A percentile compares a stretch with the other conserved stretches of the same genome.
These are phyloP conservation scores for Fusarium heterosporum DNA, from an alignment of 2,329 filamentous ascomycete species.

Conservation along the genomic window DNA sequence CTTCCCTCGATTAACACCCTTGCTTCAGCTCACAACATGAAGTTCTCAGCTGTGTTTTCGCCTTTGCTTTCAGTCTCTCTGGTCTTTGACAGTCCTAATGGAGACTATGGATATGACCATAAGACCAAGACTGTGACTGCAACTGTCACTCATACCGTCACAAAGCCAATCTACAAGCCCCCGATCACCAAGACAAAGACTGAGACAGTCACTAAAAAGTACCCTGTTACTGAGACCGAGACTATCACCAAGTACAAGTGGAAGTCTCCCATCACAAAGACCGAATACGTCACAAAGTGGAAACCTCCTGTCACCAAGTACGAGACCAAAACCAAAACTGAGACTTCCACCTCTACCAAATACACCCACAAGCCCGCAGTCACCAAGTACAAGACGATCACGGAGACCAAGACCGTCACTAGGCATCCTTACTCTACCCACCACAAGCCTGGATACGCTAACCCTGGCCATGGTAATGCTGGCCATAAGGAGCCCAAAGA, in stretches of 20 bases:
- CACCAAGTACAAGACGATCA: constrained; percentile 14
- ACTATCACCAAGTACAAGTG: constrained; percentile 24
- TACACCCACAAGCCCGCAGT: constrained; percentile 6
- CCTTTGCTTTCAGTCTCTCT: constrained; percentile 23
- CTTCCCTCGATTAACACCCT: not conserved
- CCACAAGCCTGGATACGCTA: constrained; percentile 15
- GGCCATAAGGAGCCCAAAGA: constrained; percentile 13
- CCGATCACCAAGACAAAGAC: constrained; percentile 35
- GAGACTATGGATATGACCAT: constrained; percentile 7
- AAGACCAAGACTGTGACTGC: constrained; percentile 34
- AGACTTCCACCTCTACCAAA: constrained; percentile 8
- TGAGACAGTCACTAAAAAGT: constrained; percentile 26
- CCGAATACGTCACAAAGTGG: constrained; percentile 22
- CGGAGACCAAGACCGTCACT: constrained; percentile 11
- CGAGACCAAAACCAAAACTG: constrained; percentile 10
- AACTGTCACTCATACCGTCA: constrained; percentile 28
- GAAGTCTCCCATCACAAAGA: constrained; percentile 27
- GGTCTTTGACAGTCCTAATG: constrained; percentile 19
- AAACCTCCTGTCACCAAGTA: constrained; percentile 14
- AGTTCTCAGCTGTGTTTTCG: constrained; percentile 26
- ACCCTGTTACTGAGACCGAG: constrained; percentile 20
- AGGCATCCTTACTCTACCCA: constrained; percentile 4
- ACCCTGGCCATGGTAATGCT: constrained; percentile 1
- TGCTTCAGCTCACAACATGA: constrained; percentile 30
- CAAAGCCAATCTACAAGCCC: constrained; percentile 28